Evolutionary conservation across 768 basidiomycete species (phyloP), one percentile per base, ranked within the genome.

Genomic region (Phaeotremella skinneri): DNA sequence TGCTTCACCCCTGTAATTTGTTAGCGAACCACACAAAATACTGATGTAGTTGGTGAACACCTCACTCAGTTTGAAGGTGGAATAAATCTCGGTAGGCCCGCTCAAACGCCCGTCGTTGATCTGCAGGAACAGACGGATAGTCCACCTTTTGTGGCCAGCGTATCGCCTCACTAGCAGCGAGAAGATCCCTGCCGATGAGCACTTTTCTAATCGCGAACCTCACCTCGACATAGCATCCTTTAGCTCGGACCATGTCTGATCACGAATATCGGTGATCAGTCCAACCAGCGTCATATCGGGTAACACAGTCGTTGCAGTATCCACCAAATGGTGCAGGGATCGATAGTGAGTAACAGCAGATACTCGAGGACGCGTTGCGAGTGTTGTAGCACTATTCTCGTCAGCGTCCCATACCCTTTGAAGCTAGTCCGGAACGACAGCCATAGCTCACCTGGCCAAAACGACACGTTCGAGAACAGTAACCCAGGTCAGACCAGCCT

Each of bases 121-220:
- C 81, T 13, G 78, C 64, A 3, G 81, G 68, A 5, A 82, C 80
- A 0, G 81, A 61, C 21, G 79, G 71, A 68, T 89, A 91, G 64
- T 90, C 82, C 0, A 91, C 82, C 17, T 83, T 80, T 64, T 81
- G 81, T 1, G 94, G 94, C 94, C 94, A 98, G n/a, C 85, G 82
- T 25, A 98, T 76, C 47, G 80, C 81, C 75, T 93, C 91, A 0
- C 88, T 82, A 14, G 84, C 82, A 26, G 79, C 76, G 21, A 85
- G 77, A 23, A 98, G 79, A 3, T 81, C 75, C 20, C 92, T 94
- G 62, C 3, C 53, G 6, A 27, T 63, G 41, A 51, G 50, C 52
- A 6, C 9, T n/a, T 25, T 30, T 52, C 50, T 55, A 20, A 55
- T 31, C 16, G 9, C 4, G 39, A 42, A 25, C 81, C 84, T 63